Evolutionary conservation across 371 early-diverging fungal species (phyloP), one percentile per base, ranked within the genome.

Genomic region (Apophysomyces elegans): DNA sequence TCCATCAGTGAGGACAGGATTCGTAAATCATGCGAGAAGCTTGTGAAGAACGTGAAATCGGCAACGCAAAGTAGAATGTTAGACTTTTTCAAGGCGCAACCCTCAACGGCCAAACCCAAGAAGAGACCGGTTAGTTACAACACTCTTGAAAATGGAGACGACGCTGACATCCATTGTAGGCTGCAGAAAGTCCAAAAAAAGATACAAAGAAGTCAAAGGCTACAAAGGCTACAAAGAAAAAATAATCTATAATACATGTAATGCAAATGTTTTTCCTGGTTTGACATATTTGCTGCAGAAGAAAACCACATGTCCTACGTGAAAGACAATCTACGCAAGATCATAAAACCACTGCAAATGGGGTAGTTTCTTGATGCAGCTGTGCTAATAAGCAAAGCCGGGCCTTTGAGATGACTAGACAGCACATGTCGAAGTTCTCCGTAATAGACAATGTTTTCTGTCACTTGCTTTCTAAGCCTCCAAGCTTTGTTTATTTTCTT

Each of bases 11-110:
- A 96, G 84, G 95, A 96, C 38, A 90, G 99, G 61, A 93, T 99
- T 12, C 87, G 93, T 14, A 90, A 88, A 58, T 95, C 91, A 0
- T 87, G 94, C 8, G 90, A 93, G 60, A 96, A 94, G 70, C 76
- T 98, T 14, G 69, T 79, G 14, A 95, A 94, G 81, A 84, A 88
- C 14, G 66, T 87, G 18, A 90, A 88, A 35, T 78, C 85, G 26
- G 92, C 93, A 13, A 91, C 91, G 8, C 99, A 99, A 74, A 96
- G 93, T 37, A 86, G 98, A 39, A 80, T 99, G 64, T 96, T 95
- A 62, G 86, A 89, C 35, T 99, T 96, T 76, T 98, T 99, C 74
- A 95, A 74, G 9, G 45, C 59, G 11, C 5, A 64, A 7, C 73
- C 80, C 41, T 67, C 72, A 4, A 11, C 59, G 32, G 18, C 58